Evolutionary conservation across 345 rosid species (phyloP), one percentile per base, ranked within the genome.

Genomic region (Mallotus nudiflorus): DNA sequence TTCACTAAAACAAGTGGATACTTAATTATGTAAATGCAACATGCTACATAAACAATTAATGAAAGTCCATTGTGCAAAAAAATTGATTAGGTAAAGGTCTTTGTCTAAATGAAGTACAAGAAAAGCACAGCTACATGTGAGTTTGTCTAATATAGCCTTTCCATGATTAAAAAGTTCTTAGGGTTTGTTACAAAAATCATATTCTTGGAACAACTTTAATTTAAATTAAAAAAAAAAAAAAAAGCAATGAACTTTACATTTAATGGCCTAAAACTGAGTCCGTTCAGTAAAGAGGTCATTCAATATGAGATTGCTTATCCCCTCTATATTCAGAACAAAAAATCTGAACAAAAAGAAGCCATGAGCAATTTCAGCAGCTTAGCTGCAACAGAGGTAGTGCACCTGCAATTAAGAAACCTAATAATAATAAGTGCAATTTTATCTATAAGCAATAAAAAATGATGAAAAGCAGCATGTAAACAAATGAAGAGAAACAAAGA

Each of bases 41-140:
- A n/a, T n/a, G n/a, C n/a, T 50, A 18, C 54, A 50, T 16, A 4
- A 50, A n/a, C n/a, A 50, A 50, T 20, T 1, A 52, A 52, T 52
- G 29, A 10, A 44, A 27, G 37, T 45, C 53, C 53, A 63, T 3
- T 6, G 8, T 7, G 31, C 67, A 3, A 46, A 27, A 16, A 46
- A 48, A 9, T 18, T 9, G 46, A 46, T 65, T 46, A 28, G 68
- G 55, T 65, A 28, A 65, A 12, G 0, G 55, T 48, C 56, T 3
- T 65, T 48, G 28, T 28, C 68, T 55, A 46, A 46, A 45, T 29
- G 1, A 65, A 48, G 55, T 28, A 20, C 55, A 65, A 27, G 68
- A 29, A 65, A 65, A 42, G 25, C 13, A 45, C 19, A 63, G 20
- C 39, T 25, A 63, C 67, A 63, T 45, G 67, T 63, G 67, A 22